Evolutionary conservation across 2,329 filamentous ascomycete genomes (phyloP), one percentile per base, ranked within the genome.

Genomic region (Pseudodiploospora longispora): DNA sequence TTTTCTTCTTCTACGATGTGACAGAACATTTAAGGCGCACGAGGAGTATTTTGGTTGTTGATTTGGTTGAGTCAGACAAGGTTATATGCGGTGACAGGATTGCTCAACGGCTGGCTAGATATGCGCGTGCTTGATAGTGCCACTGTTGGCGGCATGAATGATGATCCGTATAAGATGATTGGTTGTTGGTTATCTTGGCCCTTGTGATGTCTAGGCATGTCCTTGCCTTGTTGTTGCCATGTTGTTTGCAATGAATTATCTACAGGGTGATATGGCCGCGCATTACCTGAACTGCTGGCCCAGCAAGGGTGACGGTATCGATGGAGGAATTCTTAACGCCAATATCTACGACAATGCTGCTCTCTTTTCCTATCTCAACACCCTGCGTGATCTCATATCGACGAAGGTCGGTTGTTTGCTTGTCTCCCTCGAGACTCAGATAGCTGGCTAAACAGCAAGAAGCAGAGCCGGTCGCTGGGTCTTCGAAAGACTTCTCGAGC

Each of bases 331-430:
- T 59, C 38, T 60, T 59, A 33, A 60, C 42, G 32, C 47, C 50
- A n/a, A 74, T 65, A 44, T 73, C 66, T 32, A 78, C 69, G 34
- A 59, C 54, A 39, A 78, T 77, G 40, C 71, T 63, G 53, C 75
- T 79, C 58, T 64, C 64, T 50, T 79, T 63, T 5, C 79, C 80
- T 75, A 85, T 83, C 62, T 85, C 81, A 7, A 83, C 77, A 1
- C 81, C 82, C 63, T 85, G 82, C 47, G 75, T 75, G 49, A 85
- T 64, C 46, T 71, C 65, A 51, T 75, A 81, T 43, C 59, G 64
- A 37, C 38, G 50, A 44, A 52, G 59, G 27, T 58, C 59, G 27
- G 54, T 59, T n/a, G 49, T 57, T 36, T 52, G 53, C 50, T 46
- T 50, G 37, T 57, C 58, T 41, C 65, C 64, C n/a, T 59, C 58